Evolutionary conservation across 805 yeast species (phyloP).

Genomic region (Kodamaea nitidulidarum): DNA sequence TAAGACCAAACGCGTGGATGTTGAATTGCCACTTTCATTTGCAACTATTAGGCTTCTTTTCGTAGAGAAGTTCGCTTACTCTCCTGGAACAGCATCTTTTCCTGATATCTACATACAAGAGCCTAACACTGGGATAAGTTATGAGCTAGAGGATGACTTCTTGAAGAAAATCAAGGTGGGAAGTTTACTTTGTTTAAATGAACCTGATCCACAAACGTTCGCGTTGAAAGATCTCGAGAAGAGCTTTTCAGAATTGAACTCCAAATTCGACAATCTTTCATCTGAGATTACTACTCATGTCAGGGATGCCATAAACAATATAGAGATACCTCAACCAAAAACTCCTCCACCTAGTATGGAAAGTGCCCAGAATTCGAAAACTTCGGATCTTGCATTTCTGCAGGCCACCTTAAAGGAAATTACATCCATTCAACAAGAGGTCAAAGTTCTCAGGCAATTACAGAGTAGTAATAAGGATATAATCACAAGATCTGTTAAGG

Average conservation of each 20-base stretch:
- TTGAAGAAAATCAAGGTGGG: constrained; percentile 60
- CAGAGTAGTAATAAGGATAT: constrained; percentile 42
- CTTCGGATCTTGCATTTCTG: neutral
- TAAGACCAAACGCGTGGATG: constrained; percentile 51
- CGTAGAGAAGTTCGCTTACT: constrained; percentile 82
- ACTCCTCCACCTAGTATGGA: constrained; percentile 9
- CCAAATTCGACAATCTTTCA: constrained; percentile 16
- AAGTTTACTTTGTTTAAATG: constrained; percentile 54
- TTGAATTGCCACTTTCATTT: constrained; percentile 44
- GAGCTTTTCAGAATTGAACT: constrained; percentile 14
- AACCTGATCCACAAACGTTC: constrained; percentile 30
- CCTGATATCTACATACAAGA: constrained; percentile 79
- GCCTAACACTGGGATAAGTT: constrained; percentile 53
- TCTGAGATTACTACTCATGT: constrained; percentile 15
- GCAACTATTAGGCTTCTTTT: constrained; percentile 65
- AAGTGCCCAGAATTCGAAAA: neutral
- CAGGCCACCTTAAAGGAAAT: constrained; percentile 22
- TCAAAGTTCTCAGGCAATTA: constrained; percentile 56
- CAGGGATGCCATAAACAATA: constrained; percentile 17
- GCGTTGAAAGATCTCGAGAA: constrained; percentile 19
- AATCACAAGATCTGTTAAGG: constrained; percentile 41
- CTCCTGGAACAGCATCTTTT: constrained; percentile 66
- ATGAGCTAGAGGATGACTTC: constrained; percentile 72
- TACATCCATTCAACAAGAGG: constrained; percentile 50
- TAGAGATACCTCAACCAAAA: constrained; percentile 18